These are phyloP conservation scores for Gastrodia elata DNA, from an alignment of 106 monocot species.

Conservation along the genomic window DNA sequence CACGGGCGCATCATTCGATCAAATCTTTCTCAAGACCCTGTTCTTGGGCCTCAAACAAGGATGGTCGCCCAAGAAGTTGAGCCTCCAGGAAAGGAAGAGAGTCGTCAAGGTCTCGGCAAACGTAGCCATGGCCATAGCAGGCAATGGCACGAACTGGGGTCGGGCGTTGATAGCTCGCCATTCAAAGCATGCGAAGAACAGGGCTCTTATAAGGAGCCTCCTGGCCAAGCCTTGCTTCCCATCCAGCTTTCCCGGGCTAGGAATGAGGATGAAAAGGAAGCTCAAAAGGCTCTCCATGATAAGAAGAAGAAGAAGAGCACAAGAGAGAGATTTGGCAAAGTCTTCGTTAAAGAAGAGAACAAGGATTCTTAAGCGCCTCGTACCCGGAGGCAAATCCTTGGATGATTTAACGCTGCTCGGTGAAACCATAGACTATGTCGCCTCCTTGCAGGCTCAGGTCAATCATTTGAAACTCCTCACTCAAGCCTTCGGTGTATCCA, in stretches of 20 bases:
- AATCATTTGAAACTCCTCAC: constrained; percentile 37
- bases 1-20: constrained; percentile 25
- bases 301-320: constrained; percentile 1
- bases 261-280: not conserved
- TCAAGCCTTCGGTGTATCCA: constrained; percentile 8
- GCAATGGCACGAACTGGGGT: constrained; percentile 42
- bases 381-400: constrained; percentile 55
- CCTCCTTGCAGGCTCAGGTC: constrained; percentile 54
- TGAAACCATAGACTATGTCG: constrained; percentile 55
- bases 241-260: not conserved
- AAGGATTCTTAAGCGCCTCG: constrained; percentile 31
- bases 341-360: constrained; percentile 40
- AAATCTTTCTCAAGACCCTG: constrained; percentile 38
- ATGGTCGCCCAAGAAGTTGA: constrained; percentile 22
- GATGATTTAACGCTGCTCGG: constrained; percentile 30
- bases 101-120: constrained; percentile 53
- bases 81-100: constrained; percentile 40
- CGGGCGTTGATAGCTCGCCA: constrained; percentile 25
- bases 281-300: not conserved
- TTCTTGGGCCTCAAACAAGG: constrained; percentile 35
- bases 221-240: constrained; percentile 2
- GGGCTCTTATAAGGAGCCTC: not conserved
- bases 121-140: constrained; percentile 43
- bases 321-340: constrained; percentile 16
- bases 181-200: constrained; percentile 3